A percentile compares a stretch with the other conserved stretches of the same genome.
Evolutionary conservation across 495 filamentous ascomycete genomes (phyloP).

Genomic region (Evernia prunastri): DNA sequence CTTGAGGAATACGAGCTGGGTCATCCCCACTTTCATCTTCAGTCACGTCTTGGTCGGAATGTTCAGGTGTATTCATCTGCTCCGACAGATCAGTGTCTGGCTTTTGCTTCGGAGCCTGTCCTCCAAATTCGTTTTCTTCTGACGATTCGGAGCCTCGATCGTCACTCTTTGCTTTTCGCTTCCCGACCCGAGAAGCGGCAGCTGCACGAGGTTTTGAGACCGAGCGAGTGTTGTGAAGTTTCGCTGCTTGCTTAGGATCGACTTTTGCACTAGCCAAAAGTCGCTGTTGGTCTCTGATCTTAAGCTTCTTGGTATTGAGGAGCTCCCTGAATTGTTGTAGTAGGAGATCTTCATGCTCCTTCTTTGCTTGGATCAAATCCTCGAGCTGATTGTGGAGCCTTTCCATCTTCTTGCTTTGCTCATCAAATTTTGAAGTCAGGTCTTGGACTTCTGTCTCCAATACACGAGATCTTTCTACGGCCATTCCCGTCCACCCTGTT

Average conservation of each 20-base stretch:
- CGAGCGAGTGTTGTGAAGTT: slow-evolving; percentile 22
- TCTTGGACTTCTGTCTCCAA: slow-evolving; percentile 42
- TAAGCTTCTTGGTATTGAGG: slow-evolving; percentile 85
- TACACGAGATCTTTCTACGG: slow-evolving; percentile 37
- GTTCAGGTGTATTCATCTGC: slow-evolving; percentile 15
- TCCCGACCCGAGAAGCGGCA: slow-evolving; percentile 39
- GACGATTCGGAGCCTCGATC: slow-evolving; percentile 15
- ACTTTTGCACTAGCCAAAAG: slow-evolving; percentile 55
- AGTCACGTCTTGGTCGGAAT: slow-evolving; percentile 25
- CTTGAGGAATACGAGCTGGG: neutral
- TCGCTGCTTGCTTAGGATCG: slow-evolving; percentile 41
- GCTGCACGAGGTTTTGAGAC: slow-evolving; percentile 41
- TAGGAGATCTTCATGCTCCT: slow-evolving; percentile 61
- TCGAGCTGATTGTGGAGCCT: slow-evolving; percentile 53
- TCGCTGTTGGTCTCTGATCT: slow-evolving; percentile 76
- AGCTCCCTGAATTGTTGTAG: slow-evolving; percentile 64
- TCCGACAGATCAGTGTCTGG: slow-evolving; percentile 11
- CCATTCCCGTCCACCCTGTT: slow-evolving; percentile 63
- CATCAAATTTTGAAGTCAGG: slow-evolving; percentile 40
- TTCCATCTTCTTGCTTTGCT: slow-evolving; percentile 43
- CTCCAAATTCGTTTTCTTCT: slow-evolving; percentile 22
- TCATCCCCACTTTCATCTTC: slow-evolving; percentile 26
- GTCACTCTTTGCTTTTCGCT: slow-evolving; percentile 18
- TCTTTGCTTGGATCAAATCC: slow-evolving; percentile 59
- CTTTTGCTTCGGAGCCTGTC: slow-evolving; percentile 19